phyloP scores from a whole-genome alignment of 768 basidiomycete genomes.

The Naganishia vishniacii region DNA sequence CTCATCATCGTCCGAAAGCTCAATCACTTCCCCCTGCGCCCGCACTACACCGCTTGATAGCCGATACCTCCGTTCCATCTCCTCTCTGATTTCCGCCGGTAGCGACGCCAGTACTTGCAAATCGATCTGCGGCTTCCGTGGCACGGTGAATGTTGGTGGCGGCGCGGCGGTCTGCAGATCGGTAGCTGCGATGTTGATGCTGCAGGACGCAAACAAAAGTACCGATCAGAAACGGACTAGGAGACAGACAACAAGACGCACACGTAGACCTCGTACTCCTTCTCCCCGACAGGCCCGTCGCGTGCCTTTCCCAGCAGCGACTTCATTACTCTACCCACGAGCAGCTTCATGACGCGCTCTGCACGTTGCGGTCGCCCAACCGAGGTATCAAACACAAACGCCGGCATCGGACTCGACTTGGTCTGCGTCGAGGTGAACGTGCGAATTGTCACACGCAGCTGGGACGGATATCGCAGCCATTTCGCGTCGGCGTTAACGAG shows the following conservation, averaged over 20 bases:
- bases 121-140: slow-evolving; percentile 1
- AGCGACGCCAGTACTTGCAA: slow-evolving; percentile 5
- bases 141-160: slow-evolving; percentile 23
- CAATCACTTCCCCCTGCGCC: slow-evolving; percentile 12
- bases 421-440: slow-evolving; percentile 2
- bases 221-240: too few species aligned
- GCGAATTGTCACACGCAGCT: slow-evolving; percentile 24
- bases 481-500: background rate
- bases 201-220: too few species aligned
- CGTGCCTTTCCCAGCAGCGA: slow-evolving; percentile 10
- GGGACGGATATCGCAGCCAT: slow-evolving; percentile 27
- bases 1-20: slow-evolving; percentile 17
- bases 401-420: slow-evolving; percentile 15
- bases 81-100: slow-evolving; percentile 13
- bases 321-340: background rate
- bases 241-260: background rate
- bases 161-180: slow-evolving; percentile 5
- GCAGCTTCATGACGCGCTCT: slow-evolving; percentile 8
- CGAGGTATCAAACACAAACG: slow-evolving; percentile 20
- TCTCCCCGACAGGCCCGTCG: background rate
- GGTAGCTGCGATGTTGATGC: slow-evolving; percentile 23
- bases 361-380: background rate
- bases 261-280: slow-evolving; percentile 27
- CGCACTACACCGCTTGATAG: background rate
- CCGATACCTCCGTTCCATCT: slow-evolving; percentile 1